Evolutionary conservation across 2,329 filamentous ascomycete species (phyloP).

Genomic region (Trichoderma koningii): DNA sequence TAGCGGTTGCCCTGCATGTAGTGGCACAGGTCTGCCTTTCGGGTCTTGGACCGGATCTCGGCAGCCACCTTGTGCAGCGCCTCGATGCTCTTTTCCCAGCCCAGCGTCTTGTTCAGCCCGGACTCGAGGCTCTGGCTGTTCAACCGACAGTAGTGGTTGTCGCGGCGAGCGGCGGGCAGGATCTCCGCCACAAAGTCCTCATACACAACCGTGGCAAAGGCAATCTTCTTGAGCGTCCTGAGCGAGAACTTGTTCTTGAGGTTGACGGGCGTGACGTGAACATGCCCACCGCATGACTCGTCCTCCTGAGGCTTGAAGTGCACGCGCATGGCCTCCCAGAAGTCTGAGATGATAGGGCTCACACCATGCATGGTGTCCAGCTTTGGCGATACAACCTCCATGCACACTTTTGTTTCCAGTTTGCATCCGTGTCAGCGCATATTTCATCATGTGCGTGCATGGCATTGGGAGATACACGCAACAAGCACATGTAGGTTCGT

Average conservation of each 20-base stretch:
- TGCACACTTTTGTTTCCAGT: conserved; percentile 39
- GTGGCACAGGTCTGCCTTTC: conserved; percentile 39
- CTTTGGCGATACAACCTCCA: conserved; percentile 46
- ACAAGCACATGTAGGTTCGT: conserved; percentile 1
- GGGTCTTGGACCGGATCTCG: conserved; percentile 34
- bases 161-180: conserved; percentile 39
- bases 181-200: conserved; percentile 41
- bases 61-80: conserved; percentile 37
- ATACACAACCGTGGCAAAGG: conserved; percentile 41
- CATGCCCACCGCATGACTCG: conserved; percentile 43
- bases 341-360: conserved; percentile 41
- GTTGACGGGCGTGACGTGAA: conserved; percentile 44
- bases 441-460: conserved; percentile 6
- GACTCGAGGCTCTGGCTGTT: conserved; percentile 40
- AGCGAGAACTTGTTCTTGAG: conserved; percentile 42
- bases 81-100: conserved; percentile 35
- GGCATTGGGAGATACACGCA: not conserved
- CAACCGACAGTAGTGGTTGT: conserved; percentile 42
- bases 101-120: conserved; percentile 37
- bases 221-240: conserved; percentile 41
- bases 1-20: conserved; percentile 46
- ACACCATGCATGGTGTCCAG: conserved; percentile 42
- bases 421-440: conserved; percentile 17
- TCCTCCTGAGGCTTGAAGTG: conserved; percentile 44
- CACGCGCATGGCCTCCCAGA: conserved; percentile 48